Percentiles rank a stretch among this genome's conserved stretches.
phyloP scores from a whole-genome alignment of 768 basidiomycete genomes.

The Lyophyllum shimeji region DNA sequence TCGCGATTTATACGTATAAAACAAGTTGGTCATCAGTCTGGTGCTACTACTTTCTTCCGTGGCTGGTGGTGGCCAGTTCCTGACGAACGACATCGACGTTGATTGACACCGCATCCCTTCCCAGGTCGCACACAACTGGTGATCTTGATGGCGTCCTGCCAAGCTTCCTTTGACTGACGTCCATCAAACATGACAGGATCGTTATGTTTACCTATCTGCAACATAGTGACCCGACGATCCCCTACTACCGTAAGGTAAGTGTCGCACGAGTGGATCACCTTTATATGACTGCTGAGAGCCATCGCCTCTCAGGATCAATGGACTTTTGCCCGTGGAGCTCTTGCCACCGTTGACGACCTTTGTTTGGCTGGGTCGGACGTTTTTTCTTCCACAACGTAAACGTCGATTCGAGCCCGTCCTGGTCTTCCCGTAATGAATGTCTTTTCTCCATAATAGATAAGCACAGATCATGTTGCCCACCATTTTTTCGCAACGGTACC shows the following conservation, averaged over 20 bases:
- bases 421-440: neutral
- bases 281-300: neutral
- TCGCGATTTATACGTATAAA: conserved; percentile 28
- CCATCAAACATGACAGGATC: conserved; percentile 36
- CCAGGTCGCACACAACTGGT: conserved; percentile 49
- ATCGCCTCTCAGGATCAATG: conserved; percentile 38
- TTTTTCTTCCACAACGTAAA: conserved; percentile 55
- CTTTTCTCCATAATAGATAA: conserved; percentile 29
- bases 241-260: conserved; percentile 51
- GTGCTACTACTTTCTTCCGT: conserved; percentile 46
- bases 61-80: conserved; percentile 36
- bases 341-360: conserved; percentile 60
- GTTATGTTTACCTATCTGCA: conserved; percentile 63
- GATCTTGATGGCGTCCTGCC: conserved; percentile 3
- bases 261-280: neutral
- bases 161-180: neutral
- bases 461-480: conserved; percentile 54
- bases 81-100: neutral
- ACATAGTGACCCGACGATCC: conserved; percentile 58
- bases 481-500: conserved; percentile 60
- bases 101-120: neutral
- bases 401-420: neutral
- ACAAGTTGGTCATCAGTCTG: conserved; percentile 33
- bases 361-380: conserved; percentile 58
- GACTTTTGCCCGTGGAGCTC: conserved; percentile 60